These are phyloP conservation scores for Chlamydomonas incerta DNA, from an alignment of 139 green algal genomes.

Conservation along the genomic window DNA sequence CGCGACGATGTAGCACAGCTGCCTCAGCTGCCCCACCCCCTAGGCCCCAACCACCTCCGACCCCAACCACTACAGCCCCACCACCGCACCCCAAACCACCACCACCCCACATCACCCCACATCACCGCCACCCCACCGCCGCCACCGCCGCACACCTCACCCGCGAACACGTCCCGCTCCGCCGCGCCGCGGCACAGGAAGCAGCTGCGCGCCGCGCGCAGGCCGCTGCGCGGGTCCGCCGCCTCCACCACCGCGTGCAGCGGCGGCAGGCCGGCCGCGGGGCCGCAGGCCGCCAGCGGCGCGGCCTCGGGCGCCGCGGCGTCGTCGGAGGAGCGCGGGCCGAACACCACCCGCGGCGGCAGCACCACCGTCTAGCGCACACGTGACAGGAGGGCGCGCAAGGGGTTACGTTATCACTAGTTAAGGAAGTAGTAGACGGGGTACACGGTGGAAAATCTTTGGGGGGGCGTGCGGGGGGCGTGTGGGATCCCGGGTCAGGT, in stretches of 20 bases:
- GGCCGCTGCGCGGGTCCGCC: slow-evolving; percentile 45
- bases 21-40: no score
- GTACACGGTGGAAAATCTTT: no score
- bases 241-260: slow-evolving; percentile 54
- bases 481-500: no score
- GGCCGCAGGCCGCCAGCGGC: background rate
- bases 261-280: background rate
- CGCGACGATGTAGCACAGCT: no score
- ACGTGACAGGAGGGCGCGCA: no score
- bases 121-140: no score
- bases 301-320: background rate
- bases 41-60: background rate
- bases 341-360: slow-evolving; percentile 48
- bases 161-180: slow-evolving; percentile 44
- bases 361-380: slow-evolving; percentile 54
- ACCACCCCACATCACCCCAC: no score
- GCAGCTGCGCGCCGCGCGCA: slow-evolving; percentile 52
- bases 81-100: background rate
- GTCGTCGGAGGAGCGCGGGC: slow-evolving; percentile 49
- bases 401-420: no score
- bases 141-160: no score
- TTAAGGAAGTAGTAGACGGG: no score
- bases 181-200: slow-evolving; percentile 46
- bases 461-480: no score
- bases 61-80: background rate